phyloP scores from a whole-genome alignment of 2,329 filamentous ascomycete genomes.

The Arthrobotrys iridis region DNA sequence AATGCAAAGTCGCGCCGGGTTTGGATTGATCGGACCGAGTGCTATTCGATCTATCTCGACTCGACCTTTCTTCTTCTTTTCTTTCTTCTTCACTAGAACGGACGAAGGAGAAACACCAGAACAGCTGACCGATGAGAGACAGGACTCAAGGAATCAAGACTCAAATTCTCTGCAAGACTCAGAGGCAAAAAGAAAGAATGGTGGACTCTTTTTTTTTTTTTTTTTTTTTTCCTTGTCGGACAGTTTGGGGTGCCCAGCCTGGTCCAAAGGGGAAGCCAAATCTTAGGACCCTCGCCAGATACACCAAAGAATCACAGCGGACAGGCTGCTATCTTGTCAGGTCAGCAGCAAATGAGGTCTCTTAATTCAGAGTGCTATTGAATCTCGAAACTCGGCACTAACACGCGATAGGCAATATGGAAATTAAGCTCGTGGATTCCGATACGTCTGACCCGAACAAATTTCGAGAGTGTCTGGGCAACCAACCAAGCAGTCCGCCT shows the following conservation, averaged over 20 bases:
- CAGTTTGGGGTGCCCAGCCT: background rate
- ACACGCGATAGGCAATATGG: slow-evolving; percentile 53
- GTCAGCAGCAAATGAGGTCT: slow-evolving; percentile 38
- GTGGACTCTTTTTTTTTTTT: slow-evolving; percentile 1
- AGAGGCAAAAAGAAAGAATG: slow-evolving; percentile 21
- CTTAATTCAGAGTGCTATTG: slow-evolving; percentile 36
- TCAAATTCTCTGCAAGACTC: background rate
- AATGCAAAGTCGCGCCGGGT: background rate
- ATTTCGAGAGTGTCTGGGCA: slow-evolving; percentile 12
- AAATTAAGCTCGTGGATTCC: slow-evolving; percentile 51
- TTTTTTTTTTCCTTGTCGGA: background rate
- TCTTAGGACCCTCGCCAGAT: slow-evolving; percentile 14
- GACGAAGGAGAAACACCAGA: slow-evolving; percentile 4
- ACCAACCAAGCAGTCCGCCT: slow-evolving; percentile 11
- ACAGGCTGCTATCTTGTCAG: slow-evolving; percentile 16
- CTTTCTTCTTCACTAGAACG: background rate
- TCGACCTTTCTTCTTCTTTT: too few relatives aligned
- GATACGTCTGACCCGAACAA: slow-evolving; percentile 37
- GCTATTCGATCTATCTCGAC: slow-evolving; percentile 8
- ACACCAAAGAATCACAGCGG: slow-evolving; percentile 1
- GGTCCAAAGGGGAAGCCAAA: slow-evolving; percentile 47
- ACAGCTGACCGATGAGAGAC: slow-evolving; percentile 22
- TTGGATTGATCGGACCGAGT: too few relatives aligned
- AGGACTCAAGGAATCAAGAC: slow-evolving; percentile 4
- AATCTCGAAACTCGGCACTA: slow-evolving; percentile 43